These are phyloP conservation scores for Coelastrella sp. DNA, from an alignment of 139 green algal species.

Conservation along the genomic window DNA sequence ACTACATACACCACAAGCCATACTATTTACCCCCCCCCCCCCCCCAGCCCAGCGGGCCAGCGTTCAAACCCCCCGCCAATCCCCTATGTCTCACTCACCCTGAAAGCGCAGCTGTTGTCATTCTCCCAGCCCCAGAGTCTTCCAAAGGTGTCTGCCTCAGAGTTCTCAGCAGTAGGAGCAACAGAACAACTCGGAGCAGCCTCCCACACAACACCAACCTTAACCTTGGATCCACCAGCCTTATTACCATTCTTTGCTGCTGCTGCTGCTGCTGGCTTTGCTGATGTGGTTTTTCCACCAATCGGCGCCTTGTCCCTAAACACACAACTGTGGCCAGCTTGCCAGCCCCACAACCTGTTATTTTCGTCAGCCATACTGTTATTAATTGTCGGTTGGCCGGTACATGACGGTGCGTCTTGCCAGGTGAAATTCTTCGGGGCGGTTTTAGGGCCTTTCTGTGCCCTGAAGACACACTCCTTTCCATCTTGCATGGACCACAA, in stretches of 20 bases:
- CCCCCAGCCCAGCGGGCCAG: too few species aligned
- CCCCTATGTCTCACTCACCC: too few species aligned
- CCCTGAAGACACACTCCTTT: background rate
- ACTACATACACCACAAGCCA: too few species aligned
- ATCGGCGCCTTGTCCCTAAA: background rate
- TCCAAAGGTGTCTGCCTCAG: background rate
- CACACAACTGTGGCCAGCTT: background rate
- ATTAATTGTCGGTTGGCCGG: background rate
- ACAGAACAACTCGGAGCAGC: background rate
- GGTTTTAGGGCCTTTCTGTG: background rate
- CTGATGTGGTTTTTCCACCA: background rate
- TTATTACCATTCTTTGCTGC: background rate
- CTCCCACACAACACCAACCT: background rate
- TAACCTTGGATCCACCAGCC: background rate
- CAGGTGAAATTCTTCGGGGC: background rate
- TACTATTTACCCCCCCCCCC: too few species aligned
- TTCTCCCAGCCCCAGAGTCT: background rate
- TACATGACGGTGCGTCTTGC: background rate
- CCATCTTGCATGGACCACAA: background rate
- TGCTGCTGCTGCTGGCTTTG: background rate
- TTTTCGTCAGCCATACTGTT: background rate
- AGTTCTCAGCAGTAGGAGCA: background rate
- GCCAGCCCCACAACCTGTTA: background rate
- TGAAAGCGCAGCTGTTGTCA: background rate
- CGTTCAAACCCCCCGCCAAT: too few species aligned